phyloP scores from a whole-genome alignment of 2,329 filamentous ascomycete species.

The Epicoccum nigrum region DNA sequence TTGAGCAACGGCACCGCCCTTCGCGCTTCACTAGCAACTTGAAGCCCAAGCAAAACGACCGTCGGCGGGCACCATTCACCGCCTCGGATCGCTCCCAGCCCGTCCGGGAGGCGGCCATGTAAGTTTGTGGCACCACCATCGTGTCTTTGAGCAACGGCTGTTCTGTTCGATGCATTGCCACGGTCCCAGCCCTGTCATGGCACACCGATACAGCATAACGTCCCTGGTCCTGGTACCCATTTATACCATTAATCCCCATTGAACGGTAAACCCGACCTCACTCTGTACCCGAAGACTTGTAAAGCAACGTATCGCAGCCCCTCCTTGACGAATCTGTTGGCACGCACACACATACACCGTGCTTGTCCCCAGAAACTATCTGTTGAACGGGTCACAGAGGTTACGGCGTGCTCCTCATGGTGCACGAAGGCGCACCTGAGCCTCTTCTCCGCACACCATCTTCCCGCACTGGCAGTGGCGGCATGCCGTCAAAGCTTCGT shows the following conservation, averaged over 20 bases:
- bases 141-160: slow-evolving; percentile 28
- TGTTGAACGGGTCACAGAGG: slow-evolving; percentile 22
- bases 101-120: slow-evolving; percentile 28
- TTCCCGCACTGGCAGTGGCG: slow-evolving; percentile 30
- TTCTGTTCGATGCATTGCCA: slow-evolving; percentile 22
- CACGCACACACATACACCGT: slow-evolving; percentile 24
- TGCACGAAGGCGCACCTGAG: slow-evolving; percentile 18
- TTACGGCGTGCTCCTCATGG: slow-evolving; percentile 26
- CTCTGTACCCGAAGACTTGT: slow-evolving; percentile 23
- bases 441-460: slow-evolving; percentile 26
- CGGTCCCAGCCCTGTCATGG: slow-evolving; percentile 18
- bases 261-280: slow-evolving; percentile 36
- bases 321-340: slow-evolving; percentile 22
- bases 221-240: slow-evolving; percentile 34
- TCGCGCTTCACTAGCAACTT: slow-evolving; percentile 17
- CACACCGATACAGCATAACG: slow-evolving; percentile 24
- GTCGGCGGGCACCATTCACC: slow-evolving; percentile 13
- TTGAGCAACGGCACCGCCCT: slow-evolving; percentile 20
- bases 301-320: slow-evolving; percentile 26
- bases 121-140: slow-evolving; percentile 33
- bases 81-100: slow-evolving; percentile 24
- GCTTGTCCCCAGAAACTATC: slow-evolving; percentile 25
- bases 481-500: slow-evolving; percentile 38
- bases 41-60: slow-evolving; percentile 11
- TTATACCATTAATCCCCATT: too few relatives aligned